phyloP scores from a whole-genome alignment of 1,284 basidiomycete genomes.

The Gastroboletus turbinatus region DNA sequence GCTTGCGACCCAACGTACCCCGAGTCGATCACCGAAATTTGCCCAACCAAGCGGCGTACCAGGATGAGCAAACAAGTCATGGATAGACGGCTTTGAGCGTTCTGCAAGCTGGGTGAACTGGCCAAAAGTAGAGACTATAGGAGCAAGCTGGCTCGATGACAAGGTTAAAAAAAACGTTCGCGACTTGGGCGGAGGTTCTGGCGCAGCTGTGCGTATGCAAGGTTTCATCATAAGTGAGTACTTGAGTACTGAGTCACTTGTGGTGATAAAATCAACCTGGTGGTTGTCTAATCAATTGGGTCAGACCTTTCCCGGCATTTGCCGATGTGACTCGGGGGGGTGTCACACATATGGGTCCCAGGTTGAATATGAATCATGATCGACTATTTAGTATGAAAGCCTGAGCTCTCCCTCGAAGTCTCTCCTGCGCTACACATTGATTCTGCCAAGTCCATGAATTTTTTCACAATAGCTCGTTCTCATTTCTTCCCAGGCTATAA shows the following conservation, averaged over 20 bases:
- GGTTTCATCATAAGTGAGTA: neutral
- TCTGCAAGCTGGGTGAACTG: neutral
- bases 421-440: slow-evolving; percentile 2
- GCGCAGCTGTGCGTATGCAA: neutral
- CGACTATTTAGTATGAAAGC: slow-evolving; percentile 1
- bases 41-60: neutral
- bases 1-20: neutral
- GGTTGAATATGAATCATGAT: neutral
- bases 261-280: neutral
- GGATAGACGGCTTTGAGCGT: neutral
- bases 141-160: neutral
- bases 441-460: slow-evolving; percentile 16
- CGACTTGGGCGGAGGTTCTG: neutral
- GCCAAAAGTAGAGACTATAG: neutral
- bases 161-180: no score
- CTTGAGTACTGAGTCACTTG: neutral
- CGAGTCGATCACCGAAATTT: neutral
- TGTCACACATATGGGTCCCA: neutral
- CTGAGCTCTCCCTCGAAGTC: neutral
- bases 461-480: slow-evolving; percentile 1
- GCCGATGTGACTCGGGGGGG: slow-evolving; percentile 4
- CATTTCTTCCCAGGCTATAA: slow-evolving; percentile 1
- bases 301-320: neutral
- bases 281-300: neutral
- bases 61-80: neutral